Evolutionary conservation across 768 basidiomycete species (phyloP).

Genomic region (Boletus rubropictus): DNA sequence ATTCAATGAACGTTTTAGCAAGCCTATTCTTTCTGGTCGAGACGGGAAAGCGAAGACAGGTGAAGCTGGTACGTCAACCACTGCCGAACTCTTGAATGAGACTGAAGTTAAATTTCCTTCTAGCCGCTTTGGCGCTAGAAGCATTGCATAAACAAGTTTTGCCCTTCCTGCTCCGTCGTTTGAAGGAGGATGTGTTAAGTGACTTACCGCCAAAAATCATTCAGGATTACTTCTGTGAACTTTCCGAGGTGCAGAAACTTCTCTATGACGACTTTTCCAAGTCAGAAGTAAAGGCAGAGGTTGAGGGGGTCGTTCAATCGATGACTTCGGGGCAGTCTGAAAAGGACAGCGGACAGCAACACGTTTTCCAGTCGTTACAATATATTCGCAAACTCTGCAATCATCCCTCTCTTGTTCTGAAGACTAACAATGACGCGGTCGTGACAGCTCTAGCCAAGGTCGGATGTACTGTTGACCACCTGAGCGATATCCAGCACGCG

Average conservation of each 20-base stretch:
- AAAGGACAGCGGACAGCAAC: constrained; percentile 56
- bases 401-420: constrained; percentile 89
- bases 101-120: constrained; percentile 1
- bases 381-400: constrained; percentile 97
- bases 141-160: constrained; percentile 97
- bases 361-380: constrained; percentile 95
- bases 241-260: constrained; percentile 88
- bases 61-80: constrained; percentile 74
- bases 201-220: constrained; percentile 99
- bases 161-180: constrained; percentile 91
- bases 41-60: constrained; percentile 93
- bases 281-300: constrained; percentile 62
- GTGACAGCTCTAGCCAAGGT: constrained; percentile 52
- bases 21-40: constrained; percentile 90
- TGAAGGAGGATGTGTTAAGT: constrained; percentile 95
- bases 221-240: constrained; percentile 97
- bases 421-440: constrained; percentile 57
- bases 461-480: constrained; percentile 37
- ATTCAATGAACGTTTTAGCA: constrained; percentile 94
- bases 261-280: constrained; percentile 92
- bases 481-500: constrained; percentile 84
- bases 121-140: constrained; percentile 91
- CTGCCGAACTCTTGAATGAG: background rate
- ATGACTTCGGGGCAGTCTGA: constrained; percentile 29
- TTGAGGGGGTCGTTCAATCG: constrained; percentile 58